Conservation (phyloP, 2,329 filamentous ascomycete genomes). For the Colletotrichum plurivorum region DNA sequence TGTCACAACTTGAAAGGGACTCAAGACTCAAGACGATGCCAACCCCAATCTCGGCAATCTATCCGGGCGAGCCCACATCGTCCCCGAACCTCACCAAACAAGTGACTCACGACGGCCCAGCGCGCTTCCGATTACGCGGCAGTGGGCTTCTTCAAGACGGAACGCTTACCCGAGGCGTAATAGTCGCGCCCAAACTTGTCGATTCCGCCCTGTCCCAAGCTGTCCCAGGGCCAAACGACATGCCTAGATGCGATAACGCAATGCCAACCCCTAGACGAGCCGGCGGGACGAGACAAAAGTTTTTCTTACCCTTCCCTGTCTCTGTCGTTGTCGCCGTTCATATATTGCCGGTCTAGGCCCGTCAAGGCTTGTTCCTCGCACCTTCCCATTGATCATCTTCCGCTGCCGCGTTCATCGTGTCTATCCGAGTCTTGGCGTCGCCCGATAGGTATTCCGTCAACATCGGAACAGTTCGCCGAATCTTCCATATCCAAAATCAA, state of each 20-base stretch:
- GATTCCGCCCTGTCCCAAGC: slow-evolving; percentile 15
- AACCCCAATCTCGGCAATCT: slow-evolving; percentile 39
- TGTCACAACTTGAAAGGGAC: not conserved
- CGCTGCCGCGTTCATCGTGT: not conserved
- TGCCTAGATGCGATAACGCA: slow-evolving; percentile 36
- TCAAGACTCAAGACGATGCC: slow-evolving; percentile 3
- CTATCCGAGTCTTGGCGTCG: not conserved
- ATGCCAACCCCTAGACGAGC: slow-evolving; percentile 26
- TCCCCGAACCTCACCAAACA: slow-evolving; percentile 34
- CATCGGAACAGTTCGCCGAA: not conserved
- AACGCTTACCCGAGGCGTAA: slow-evolving; percentile 35
- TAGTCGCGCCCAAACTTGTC: slow-evolving; percentile 14
- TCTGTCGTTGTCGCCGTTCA: slow-evolving; percentile 5
- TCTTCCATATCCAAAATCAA: not conserved
- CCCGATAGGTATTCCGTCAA: not conserved
- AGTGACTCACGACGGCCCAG: slow-evolving; percentile 32
- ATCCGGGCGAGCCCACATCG: slow-evolving; percentile 31
- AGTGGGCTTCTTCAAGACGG: slow-evolving; percentile 22
- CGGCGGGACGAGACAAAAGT: slow-evolving; percentile 5
- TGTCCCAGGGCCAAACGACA: slow-evolving; percentile 22
- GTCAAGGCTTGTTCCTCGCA: not conserved
- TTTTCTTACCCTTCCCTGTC: slow-evolving; percentile 1
- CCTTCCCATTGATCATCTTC: not conserved
- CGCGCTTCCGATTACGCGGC: slow-evolving; percentile 36
- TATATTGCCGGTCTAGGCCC: slow-evolving; percentile 8